Evolutionary conservation across 2,329 filamentous ascomycete species (phyloP), one percentile per base, ranked within the genome.

Genomic region (Aureobasidium sp.): DNA sequence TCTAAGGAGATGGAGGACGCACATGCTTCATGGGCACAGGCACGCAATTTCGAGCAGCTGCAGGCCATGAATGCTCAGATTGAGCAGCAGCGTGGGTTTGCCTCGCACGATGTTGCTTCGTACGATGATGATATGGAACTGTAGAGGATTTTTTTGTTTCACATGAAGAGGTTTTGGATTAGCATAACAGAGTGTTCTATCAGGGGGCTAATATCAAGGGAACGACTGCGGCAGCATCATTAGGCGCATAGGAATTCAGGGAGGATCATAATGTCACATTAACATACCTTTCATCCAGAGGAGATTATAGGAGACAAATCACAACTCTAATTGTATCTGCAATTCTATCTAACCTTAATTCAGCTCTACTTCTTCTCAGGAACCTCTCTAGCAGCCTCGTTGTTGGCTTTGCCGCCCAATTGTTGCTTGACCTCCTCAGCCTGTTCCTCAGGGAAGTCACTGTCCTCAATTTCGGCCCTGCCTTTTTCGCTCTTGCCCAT

Each of bases 21-120:
- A 71, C 89, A 89, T 67, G 87, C 86, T 0, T 80, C 82, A 26
- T 84, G 81, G 67, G 81, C 84, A 68, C 81, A 84, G 64, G 76
- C 76, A 7, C 73, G 78, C 44, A 79, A 81, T 63, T 75, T 77
- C 64, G 82, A 82, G 63, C 76, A 78, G 37, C 80, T 81, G 77
- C 77, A 80, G 66, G 71, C 76, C 34, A 73, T 78, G 73, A 78
- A 65, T 20, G 34, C 47, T 12, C 61, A 64, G 27, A 53, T 65
- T 10, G 57, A 65, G 59, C 37, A 48, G 24, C 32, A 48, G 44
- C 34, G 57, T 34, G 17, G 15, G 0, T 50, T 26, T 60, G 34
- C 26, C 36, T 26, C 46, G 15, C 44, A 51, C 8, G 34, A 24
- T 32, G 44, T 37, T 41, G 43, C 32, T 39, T 46, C 29, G 13